These are phyloP conservation scores for Erysimum cheiri DNA, from an alignment of 441 rosid species.

Conservation along the genomic window DNA sequence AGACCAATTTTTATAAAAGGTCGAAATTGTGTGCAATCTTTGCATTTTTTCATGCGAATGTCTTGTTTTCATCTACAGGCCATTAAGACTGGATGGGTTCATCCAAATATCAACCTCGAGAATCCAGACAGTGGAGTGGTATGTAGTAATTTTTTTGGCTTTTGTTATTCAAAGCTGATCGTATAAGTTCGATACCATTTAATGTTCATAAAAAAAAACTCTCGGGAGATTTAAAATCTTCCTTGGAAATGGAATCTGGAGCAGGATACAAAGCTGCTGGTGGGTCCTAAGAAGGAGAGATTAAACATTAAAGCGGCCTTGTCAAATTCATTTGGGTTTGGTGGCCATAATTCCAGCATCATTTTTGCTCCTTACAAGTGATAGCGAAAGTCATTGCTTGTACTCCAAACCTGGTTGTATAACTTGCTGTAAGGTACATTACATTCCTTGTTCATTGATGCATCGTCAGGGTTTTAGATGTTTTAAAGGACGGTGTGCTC, in stretches of 20 bases:
- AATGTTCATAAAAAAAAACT: background rate
- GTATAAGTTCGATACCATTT: constrained; percentile 12
- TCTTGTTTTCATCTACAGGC: constrained; percentile 59
- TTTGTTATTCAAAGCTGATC: constrained; percentile 5
- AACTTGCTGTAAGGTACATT: constrained; percentile 54
- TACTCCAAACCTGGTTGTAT: constrained; percentile 40
- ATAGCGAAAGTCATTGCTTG: constrained; percentile 37
- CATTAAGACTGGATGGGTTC: constrained; percentile 95
- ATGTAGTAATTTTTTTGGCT: constrained; percentile 32
- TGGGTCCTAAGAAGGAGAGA: constrained; percentile 91
- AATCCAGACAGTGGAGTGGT: constrained; percentile 90
- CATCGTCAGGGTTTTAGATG: constrained; percentile 7
- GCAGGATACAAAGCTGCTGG: constrained; percentile 79
- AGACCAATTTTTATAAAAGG: background rate
- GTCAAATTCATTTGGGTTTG: constrained; percentile 97
- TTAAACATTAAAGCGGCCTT: constrained; percentile 84
- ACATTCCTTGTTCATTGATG: constrained; percentile 3
- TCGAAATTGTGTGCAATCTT: background rate
- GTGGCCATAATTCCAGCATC: constrained; percentile 98
- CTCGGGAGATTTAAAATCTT: constrained; percentile 1
- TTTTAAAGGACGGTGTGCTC: background rate
- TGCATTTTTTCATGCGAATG: constrained; percentile 4
- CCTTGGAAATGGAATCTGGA: constrained; percentile 23
- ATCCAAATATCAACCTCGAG: constrained; percentile 96
- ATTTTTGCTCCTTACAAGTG: constrained; percentile 87